Evolutionary conservation across 2,329 filamentous ascomycete species (phyloP).

Genomic region (Penicillium sp.): DNA sequence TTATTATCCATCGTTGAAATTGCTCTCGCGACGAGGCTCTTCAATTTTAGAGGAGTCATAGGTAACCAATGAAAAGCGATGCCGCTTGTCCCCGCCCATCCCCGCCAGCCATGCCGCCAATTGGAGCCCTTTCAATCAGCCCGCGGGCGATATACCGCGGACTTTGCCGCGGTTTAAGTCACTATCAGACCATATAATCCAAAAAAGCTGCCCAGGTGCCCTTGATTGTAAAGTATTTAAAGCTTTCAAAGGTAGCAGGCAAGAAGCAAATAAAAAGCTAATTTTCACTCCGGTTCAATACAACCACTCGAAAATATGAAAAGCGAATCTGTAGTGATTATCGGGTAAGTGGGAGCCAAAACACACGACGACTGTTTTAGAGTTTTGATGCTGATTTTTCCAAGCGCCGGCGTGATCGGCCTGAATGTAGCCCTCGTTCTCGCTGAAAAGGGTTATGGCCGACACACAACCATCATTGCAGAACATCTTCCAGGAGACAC

Average conservation of each 20-base stretch:
- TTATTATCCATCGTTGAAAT: not conserved
- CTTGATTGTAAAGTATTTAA: not conserved
- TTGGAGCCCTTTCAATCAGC: not conserved
- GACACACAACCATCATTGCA: slow-evolving; percentile 37
- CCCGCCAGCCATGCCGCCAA: not conserved
- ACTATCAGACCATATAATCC: not conserved
- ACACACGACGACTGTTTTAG: not conserved
- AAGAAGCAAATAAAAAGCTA: not conserved
- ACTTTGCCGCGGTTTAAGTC: slow-evolving; percentile 2
- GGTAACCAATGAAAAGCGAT: not conserved
- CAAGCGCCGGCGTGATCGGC: slow-evolving; percentile 4
- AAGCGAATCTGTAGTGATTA: slow-evolving; percentile 2
- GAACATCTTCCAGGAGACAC: slow-evolving; percentile 47
- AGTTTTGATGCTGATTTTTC: not conserved
- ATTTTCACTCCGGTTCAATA: not conserved
- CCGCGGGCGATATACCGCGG: not conserved
- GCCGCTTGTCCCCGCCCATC: not conserved
- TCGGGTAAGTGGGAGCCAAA: not conserved
- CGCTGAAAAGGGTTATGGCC: slow-evolving; percentile 2
- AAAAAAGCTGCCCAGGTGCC: not conserved
- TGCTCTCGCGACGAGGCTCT: not conserved
- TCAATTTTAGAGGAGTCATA: not conserved
- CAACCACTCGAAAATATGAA: not conserved
- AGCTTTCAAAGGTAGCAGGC: not conserved
- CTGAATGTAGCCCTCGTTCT: slow-evolving; percentile 8